Base-by-base conservation (phyloP, 768 basidiomycete species). In the Boletellus emodensis region DNA sequence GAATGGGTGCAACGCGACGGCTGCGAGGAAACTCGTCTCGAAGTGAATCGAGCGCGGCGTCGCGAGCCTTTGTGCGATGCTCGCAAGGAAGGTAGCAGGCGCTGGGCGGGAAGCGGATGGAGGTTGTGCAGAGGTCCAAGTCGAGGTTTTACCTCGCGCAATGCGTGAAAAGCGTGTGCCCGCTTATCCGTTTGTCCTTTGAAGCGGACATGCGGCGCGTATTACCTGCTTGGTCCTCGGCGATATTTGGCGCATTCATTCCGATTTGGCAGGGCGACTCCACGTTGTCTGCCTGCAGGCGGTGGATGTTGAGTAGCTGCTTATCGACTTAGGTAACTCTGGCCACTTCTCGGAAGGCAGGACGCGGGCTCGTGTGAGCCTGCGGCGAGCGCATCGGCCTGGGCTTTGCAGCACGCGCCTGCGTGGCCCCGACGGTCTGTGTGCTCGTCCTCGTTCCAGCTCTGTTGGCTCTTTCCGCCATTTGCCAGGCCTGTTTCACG, bases 251-350 rank as follows among this genome's bases (percentile, higher is more conserved):
- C 64, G 61, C 71, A 69, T 72, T 58, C 35, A 47, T 52, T 84
- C 80, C 77, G 78, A 82, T 81, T 67, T 62, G 68, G 66, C 51
- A 67, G 49, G 57, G 72, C 69, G 68, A 72, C 67, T 70, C 69
- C 78, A 86, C 84, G 84, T 84, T 84, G 75, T 73, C 70, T 82
- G 84, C 84, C 84, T 85, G 82, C 82, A 85, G 83, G 84, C 83
- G 79, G 64, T 61, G 55, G 61, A 65, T 69, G 73, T 74, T 72
- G 48, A 56, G 58, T 57, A 54, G 46, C 64, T 69, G 56, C 65
- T 70, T 70, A 62, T 62, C 70, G 62, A 60, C 64, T 66, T 79
- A 75, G 69, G 75, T 79, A 76, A 75, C 43, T 36, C 49, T 46
- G 41, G 41, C 47, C 33, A 47, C 54, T 58, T 52, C 55, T 49